Conservation (phyloP, 306 rosid species). For the Boehmeria nivea region DNA sequence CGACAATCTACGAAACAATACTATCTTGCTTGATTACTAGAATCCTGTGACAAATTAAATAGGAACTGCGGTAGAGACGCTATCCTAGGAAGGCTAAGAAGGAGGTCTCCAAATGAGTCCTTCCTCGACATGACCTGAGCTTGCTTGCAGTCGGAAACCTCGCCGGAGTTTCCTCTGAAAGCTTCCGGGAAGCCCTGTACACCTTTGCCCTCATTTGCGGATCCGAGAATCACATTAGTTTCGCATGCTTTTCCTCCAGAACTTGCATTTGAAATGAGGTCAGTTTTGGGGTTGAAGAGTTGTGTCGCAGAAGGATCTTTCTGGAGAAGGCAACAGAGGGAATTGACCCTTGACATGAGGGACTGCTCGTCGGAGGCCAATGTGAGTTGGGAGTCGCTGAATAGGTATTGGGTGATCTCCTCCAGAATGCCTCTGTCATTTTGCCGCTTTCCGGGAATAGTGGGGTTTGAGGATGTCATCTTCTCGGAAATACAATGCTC, state of each 20-base stretch:
- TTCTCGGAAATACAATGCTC: slow-evolving; percentile 58
- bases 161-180: slow-evolving; percentile 20
- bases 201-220: slow-evolving; percentile 21
- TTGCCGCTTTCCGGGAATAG: slow-evolving; percentile 27
- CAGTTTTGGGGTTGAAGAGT: slow-evolving; percentile 19
- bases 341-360: slow-evolving; percentile 69
- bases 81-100: slow-evolving; percentile 67
- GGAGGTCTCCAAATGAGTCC: slow-evolving; percentile 69
- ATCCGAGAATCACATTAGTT: slow-evolving; percentile 20
- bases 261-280: neutral
- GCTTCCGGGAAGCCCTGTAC: slow-evolving; percentile 16
- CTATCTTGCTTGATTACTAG: slow-evolving; percentile 38
- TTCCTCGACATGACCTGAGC: slow-evolving; percentile 45
- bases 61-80: slow-evolving; percentile 71
- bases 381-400: slow-evolving; percentile 42
- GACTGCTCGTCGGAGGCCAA: slow-evolving; percentile 48
- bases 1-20: neutral
- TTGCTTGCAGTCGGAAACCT: slow-evolving; percentile 32
- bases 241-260: slow-evolving; percentile 20
- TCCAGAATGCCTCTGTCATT: slow-evolving; percentile 40
- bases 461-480: slow-evolving; percentile 35
- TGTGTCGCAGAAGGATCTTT: slow-evolving; percentile 45
- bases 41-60: slow-evolving; percentile 41
- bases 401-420: slow-evolving; percentile 58
- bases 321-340: slow-evolving; percentile 65